Evolutionary conservation across 192 early-diverging fungal genomes (phyloP), one percentile per base, ranked within the genome.

Genomic region (Podila epigama): DNA sequence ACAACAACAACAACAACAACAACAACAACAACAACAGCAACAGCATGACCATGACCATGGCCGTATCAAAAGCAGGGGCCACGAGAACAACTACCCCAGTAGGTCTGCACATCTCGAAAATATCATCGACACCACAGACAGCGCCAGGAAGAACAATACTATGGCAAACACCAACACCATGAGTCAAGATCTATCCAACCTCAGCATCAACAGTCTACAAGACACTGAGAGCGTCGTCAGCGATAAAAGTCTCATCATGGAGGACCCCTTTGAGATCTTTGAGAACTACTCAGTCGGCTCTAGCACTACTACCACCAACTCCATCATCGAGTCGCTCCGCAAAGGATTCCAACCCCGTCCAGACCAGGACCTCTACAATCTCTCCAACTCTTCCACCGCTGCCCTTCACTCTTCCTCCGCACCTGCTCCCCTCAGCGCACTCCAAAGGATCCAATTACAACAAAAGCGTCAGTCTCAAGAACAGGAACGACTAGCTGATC

Each of bases 211-310:
- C 48, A 63, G 56, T 29, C 37, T 68, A 1, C 64, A 61, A 22
- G 66, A 77, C 12, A 66, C 53, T 27, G 35, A 29, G 10, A 68
- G 65, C 37, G 48, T 67, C 41, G n/a, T 2, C 37, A 68, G 60
- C 55, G 65, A 68, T 22, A 18, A 62, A 5, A 68, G 65, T 35
- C 65, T 75, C 2, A 39, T 57, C 16, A 75, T 75, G 72, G 72
- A 75, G 25, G 72, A 75, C 31, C 37, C 61, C 6, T 61, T 61
- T 75, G 70, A 75, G 5, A 10, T 66, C 10, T 68, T 63, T 32
- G 72, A 67, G 10, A 37, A 29, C 20, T 54, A 28, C 10, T 61
- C 67, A 1, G n/a, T 31, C 6, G 41, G 29, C 0, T 56, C 70
- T 22, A 48, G 44, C 44, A 48, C 18, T 22, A 48, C 44, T 22